Evolutionary conservation across 2,329 filamentous ascomycete genomes (phyloP).

Genomic region (Rutstroemia sp.): DNA sequence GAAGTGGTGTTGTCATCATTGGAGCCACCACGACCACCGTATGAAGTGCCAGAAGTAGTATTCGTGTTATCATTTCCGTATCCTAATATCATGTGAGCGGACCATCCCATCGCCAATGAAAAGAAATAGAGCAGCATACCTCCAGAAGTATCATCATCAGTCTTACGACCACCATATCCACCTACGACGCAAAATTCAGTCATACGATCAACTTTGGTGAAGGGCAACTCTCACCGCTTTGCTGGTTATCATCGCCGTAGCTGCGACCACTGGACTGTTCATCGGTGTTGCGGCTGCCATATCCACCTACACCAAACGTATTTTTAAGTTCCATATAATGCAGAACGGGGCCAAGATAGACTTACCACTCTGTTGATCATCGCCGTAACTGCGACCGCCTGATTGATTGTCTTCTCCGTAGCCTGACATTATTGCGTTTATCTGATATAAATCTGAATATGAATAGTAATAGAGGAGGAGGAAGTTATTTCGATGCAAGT

Average conservation of each 20-base stretch:
- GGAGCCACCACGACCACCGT: neutral
- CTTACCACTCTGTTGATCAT: neutral
- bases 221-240: neutral
- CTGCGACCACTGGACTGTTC: neutral
- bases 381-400: neutral
- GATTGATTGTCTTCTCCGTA: constrained; percentile 2
- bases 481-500: too few relatives aligned
- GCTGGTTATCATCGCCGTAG: neutral
- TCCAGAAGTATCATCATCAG: neutral
- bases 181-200: neutral
- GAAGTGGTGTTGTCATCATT: neutral
- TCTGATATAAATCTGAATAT: neutral
- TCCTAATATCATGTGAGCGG: neutral
- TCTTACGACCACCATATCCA: neutral
- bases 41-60: neutral
- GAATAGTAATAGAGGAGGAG: too few relatives aligned
- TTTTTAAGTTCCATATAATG: neutral
- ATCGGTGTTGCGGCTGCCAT: neutral
- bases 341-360: neutral
- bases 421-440: neutral
- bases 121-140: neutral
- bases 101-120: neutral
- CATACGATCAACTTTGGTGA: neutral
- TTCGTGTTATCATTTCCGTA: neutral
- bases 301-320: neutral